phyloP scores from a whole-genome alignment of 2,329 filamentous ascomycete species.

The Epichloe uncinata region DNA sequence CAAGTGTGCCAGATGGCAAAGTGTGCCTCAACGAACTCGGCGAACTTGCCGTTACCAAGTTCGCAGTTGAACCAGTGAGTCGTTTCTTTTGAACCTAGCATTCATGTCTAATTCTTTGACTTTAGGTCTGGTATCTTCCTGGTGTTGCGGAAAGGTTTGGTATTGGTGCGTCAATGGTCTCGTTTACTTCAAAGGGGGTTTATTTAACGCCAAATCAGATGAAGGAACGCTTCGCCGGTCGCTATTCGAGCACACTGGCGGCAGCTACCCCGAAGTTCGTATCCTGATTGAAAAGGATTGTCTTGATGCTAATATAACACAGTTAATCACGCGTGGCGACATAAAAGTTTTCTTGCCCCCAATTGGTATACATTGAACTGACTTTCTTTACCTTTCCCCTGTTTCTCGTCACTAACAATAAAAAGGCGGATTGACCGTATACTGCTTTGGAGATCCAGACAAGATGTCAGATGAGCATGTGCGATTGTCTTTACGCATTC shows the following conservation, averaged over 20 bases:
- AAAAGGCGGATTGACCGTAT: slow-evolving; percentile 74
- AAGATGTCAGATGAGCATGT: slow-evolving; percentile 84
- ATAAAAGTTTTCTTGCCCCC: slow-evolving; percentile 94
- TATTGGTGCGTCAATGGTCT: slow-evolving; percentile 43
- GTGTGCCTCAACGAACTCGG: slow-evolving; percentile 74
- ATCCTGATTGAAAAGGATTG: neutral
- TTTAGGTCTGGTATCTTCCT: slow-evolving; percentile 62
- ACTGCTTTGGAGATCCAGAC: slow-evolving; percentile 89
- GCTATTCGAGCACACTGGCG: slow-evolving; percentile 89
- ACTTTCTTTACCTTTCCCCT: neutral
- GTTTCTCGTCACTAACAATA: neutral
- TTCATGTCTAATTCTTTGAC: neutral
- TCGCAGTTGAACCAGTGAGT: slow-evolving; percentile 83
- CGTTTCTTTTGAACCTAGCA: neutral
- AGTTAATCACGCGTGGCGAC: slow-evolving; percentile 81
- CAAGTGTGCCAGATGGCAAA: slow-evolving; percentile 61
- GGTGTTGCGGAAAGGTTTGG: slow-evolving; percentile 87
- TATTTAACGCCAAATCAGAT: slow-evolving; percentile 35
- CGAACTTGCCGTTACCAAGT: slow-evolving; percentile 88
- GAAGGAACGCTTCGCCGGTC: slow-evolving; percentile 77
- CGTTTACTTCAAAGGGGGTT: neutral
- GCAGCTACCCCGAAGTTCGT: slow-evolving; percentile 68
- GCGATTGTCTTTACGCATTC: slow-evolving; percentile 71
- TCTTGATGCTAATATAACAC: neutral
- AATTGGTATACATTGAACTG: slow-evolving; percentile 43